These are phyloP conservation scores for Ocimum tenuiflorum DNA, from an alignment of 257 asterid genomes.

Conservation along the genomic window DNA sequence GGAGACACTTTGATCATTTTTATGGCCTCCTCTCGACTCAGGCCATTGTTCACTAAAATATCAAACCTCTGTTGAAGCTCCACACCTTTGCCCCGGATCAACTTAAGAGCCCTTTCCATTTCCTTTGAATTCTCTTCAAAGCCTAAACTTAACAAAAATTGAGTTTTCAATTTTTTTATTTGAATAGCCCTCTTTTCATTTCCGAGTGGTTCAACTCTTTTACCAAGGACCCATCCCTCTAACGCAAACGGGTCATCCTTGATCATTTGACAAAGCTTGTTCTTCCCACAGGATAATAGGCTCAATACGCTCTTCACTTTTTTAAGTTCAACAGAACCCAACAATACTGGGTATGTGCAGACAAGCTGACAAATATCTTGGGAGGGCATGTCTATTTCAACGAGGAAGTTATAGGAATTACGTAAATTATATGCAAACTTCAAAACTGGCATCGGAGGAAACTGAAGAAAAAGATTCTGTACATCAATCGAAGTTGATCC, in stretches of 20 bases:
- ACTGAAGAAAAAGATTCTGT: slow-evolving; percentile 28
- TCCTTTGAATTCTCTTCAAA: slow-evolving; percentile 50
- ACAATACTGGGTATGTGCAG: slow-evolving; percentile 29
- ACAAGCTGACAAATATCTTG: slow-evolving; percentile 38
- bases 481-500: slow-evolving; percentile 36
- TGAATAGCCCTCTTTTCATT: slow-evolving; percentile 22
- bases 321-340: slow-evolving; percentile 55
- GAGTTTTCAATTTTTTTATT: slow-evolving; percentile 32
- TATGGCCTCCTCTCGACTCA: slow-evolving; percentile 37
- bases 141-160: slow-evolving; percentile 56
- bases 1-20: slow-evolving; percentile 44
- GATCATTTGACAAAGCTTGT: slow-evolving; percentile 40
- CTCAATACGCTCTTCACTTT: slow-evolving; percentile 30
- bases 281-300: slow-evolving; percentile 35
- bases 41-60: slow-evolving; percentile 45
- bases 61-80: slow-evolving; percentile 70
- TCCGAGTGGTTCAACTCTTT: slow-evolving; percentile 28
- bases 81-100: slow-evolving; percentile 46
- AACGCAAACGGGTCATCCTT: slow-evolving; percentile 48
- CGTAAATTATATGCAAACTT: slow-evolving; percentile 34
- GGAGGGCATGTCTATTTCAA: slow-evolving; percentile 43
- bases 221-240: slow-evolving; percentile 44
- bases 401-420: slow-evolving; percentile 43
- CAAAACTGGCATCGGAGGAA: slow-evolving; percentile 36
- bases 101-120: slow-evolving; percentile 48